Evolutionary conservation across 345 rosid genomes (phyloP), one percentile per base, ranked within the genome.

Genomic region (Trapa bicornis): DNA sequence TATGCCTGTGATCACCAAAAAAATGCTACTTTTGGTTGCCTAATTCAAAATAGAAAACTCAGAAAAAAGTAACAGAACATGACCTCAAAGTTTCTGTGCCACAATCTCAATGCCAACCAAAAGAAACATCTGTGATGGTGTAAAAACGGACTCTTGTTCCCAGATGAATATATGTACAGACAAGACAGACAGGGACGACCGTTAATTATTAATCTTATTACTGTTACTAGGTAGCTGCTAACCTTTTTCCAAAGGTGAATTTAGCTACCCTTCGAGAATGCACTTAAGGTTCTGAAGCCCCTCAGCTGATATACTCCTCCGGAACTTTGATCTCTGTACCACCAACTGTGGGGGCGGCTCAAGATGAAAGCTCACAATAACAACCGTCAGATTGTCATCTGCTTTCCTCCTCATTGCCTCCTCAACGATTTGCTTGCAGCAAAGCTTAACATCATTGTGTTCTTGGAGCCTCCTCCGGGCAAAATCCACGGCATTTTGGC

Each of bases 401-500:
- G 89, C 84, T 65, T 76, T 80, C 11, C 94, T 82, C 75, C 76
- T 85, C 22, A 70, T 79, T 36, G 97, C 98, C 80, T 93, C 96
- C 65, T 79, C 84, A 1, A 91, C 89, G 35, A 93, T 80, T 71
- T 87, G 77, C 83, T 82, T 82, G 50, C 94, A 86, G 72, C 94
- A 84, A 56, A 71, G 71, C 52, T 80, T 79, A 63, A 88, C 83
- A 75, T 93, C 87, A 16, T 89, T 88, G 80, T 87, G 92, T 71
- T 86, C 81, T 64, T 83, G 94, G 29, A 93, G 88, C 63, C 82
- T 78, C 77, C 82, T 81, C 71, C 94, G 75, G 35, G 86, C 79
- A 66, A 86, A 88, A 77, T 84, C 82, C 67, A 90, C 86, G 17
- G 98, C 88, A 58, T 90, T 85, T 75, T 85, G 96, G 79, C 86